phyloP scores from a whole-genome alignment of 495 filamentous ascomycete species.

The Aspergillus biplanus region DNA sequence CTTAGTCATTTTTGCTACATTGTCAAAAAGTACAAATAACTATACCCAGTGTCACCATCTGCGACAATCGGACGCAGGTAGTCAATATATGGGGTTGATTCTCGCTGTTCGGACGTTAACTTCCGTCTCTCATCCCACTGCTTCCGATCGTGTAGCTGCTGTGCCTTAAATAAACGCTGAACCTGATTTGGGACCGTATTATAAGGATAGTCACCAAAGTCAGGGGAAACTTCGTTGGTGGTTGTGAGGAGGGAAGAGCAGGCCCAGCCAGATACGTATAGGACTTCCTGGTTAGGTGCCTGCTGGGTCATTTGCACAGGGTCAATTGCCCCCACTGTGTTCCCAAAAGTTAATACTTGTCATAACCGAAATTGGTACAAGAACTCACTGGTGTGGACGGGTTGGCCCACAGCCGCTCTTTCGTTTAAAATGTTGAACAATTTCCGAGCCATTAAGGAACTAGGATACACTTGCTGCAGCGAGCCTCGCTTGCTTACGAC shows the following conservation, averaged over 20 bases:
- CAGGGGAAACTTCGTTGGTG: slow-evolving; percentile 95
- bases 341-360: slow-evolving; percentile 12
- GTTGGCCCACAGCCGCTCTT: slow-evolving; percentile 75
- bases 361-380: background rate
- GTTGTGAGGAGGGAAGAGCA: slow-evolving; percentile 90
- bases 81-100: slow-evolving; percentile 79
- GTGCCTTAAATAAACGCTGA: slow-evolving; percentile 91
- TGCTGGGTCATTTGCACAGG: slow-evolving; percentile 99
- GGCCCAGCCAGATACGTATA: slow-evolving; percentile 98
- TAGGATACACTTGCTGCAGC: slow-evolving; percentile 84
- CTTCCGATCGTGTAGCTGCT: slow-evolving; percentile 94
- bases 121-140: slow-evolving; percentile 85
- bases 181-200: slow-evolving; percentile 99
- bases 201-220: slow-evolving; percentile 98
- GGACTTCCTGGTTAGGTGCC: slow-evolving; percentile 90
- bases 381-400: slow-evolving; percentile 80
- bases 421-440: slow-evolving; percentile 86
- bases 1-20: slow-evolving; percentile 5
- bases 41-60: slow-evolving; percentile 88
- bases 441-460: slow-evolving; percentile 90
- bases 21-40: background rate
- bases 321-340: slow-evolving; percentile 91
- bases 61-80: slow-evolving; percentile 94
- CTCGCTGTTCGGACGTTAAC: slow-evolving; percentile 70
- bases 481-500: slow-evolving; percentile 91